These are phyloP conservation scores for Neltuma alba DNA, from an alignment of 306 rosid species.

Conservation along the genomic window DNA sequence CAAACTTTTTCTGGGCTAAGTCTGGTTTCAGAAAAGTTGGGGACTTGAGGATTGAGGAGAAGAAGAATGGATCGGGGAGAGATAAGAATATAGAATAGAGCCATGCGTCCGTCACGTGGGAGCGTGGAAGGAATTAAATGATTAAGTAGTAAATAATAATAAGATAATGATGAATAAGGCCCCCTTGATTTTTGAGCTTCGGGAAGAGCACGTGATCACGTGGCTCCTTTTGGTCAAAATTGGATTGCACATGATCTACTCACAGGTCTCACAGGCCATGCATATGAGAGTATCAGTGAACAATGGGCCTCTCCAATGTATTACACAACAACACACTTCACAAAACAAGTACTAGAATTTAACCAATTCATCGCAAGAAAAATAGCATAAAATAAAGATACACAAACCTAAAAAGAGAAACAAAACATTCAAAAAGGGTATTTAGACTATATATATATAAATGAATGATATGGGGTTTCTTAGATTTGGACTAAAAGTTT, in stretches of 20 bases:
- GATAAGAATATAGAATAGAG: background rate
- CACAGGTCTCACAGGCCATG: constrained; percentile 10
- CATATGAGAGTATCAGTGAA: background rate
- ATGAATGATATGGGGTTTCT: background rate
- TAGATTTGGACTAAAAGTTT: background rate
- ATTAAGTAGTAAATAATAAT: background rate
- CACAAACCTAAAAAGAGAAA: background rate
- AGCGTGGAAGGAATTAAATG: constrained; percentile 22
- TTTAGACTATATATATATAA: background rate
- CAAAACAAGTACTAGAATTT: background rate
- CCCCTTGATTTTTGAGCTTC: constrained; percentile 37
- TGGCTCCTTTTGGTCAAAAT: constrained; percentile 38
- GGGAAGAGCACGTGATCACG: constrained; percentile 50
- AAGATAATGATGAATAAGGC: background rate
- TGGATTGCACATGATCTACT: constrained; percentile 17
- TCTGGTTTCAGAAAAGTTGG: background rate
- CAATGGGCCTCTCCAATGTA: constrained; percentile 23
- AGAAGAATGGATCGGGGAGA: background rate
- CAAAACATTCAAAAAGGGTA: background rate
- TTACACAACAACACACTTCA: background rate
- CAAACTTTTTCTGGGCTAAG: background rate
- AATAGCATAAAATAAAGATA: no score
- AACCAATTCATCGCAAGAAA: background rate
- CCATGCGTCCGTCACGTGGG: constrained; percentile 20
- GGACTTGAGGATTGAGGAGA: background rate